A percentile compares a stretch with the other conserved stretches of the same genome.
Conservation (phyloP, 495 filamentous ascomycete species). For the Xylaria intraflava region DNA sequence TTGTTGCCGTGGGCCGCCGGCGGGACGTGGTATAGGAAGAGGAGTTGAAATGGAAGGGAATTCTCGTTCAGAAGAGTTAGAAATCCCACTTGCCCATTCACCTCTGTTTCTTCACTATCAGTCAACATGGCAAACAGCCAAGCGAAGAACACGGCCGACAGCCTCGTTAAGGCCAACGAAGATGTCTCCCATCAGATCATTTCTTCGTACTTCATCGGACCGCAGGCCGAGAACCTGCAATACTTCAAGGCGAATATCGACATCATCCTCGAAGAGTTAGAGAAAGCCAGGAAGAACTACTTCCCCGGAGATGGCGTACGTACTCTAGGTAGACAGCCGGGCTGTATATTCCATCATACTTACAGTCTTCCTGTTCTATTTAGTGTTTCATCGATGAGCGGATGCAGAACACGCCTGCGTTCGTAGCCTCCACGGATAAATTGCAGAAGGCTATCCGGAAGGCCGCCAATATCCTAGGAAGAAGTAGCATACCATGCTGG, state of each 20-base stretch:
- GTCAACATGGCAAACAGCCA: background rate
- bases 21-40: too few species aligned
- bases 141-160: conserved; percentile 6
- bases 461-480: conserved; percentile 19
- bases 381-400: conserved; percentile 30
- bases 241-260: conserved; percentile 32
- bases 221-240: conserved; percentile 34
- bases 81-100: background rate
- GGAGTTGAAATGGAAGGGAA: too few species aligned
- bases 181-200: conserved; percentile 30
- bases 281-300: conserved; percentile 26
- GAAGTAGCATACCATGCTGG: conserved; percentile 40
- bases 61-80: background rate
- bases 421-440: conserved; percentile 21
- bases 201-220: conserved; percentile 38
- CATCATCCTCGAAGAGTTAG: conserved; percentile 30
- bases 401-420: conserved; percentile 23
- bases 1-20: too few species aligned
- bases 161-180: background rate
- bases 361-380: background rate
- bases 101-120: background rate
- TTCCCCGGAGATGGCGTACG: conserved; percentile 25
- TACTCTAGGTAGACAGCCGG: background rate
- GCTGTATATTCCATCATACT: background rate
- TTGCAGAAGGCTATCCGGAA: conserved; percentile 20